These are phyloP conservation scores for Mortierella sp. DNA, from an alignment of 371 early-diverging fungal species.

Conservation along the genomic window DNA sequence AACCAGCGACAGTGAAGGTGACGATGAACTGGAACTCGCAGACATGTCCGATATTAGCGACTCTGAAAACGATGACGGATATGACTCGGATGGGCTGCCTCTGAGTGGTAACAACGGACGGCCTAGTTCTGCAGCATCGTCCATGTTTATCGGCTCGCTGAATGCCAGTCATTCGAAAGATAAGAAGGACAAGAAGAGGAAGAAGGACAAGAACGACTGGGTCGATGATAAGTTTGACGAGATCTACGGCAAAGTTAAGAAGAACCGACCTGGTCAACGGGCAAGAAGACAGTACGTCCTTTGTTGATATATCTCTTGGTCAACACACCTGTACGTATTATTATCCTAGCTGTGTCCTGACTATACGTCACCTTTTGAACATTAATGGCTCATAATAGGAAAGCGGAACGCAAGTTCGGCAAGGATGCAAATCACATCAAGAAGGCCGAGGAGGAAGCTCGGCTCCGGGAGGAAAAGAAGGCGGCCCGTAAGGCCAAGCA, in stretches of 20 bases:
- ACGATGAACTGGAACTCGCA: constrained; percentile 37
- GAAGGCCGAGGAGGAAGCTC: constrained; percentile 67
- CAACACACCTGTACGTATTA: no score
- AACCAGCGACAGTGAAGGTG: constrained; percentile 11
- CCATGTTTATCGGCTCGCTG: constrained; percentile 51
- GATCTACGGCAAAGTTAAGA: constrained; percentile 53
- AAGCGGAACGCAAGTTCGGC: constrained; percentile 60
- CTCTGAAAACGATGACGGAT: constrained; percentile 41
- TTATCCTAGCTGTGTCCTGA: no score
- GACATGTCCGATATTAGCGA: constrained; percentile 28
- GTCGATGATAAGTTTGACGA: constrained; percentile 58
- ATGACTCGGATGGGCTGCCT: constrained; percentile 53
- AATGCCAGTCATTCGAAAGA: constrained; percentile 42
- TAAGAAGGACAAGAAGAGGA: constrained; percentile 55
- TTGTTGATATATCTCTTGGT: constrained; percentile 1
- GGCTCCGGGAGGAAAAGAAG: constrained; percentile 57
- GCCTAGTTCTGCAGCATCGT: constrained; percentile 17
- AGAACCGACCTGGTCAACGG: constrained; percentile 63
- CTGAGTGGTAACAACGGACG: constrained; percentile 24
- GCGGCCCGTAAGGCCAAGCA: constrained; percentile 52
- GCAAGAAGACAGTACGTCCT: constrained; percentile 53
- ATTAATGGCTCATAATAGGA: no score
- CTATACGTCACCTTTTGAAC: no score
- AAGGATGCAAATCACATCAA: constrained; percentile 73
- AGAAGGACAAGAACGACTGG: constrained; percentile 58